Evolutionary conservation across 2,329 filamentous ascomycete genomes (phyloP), one percentile per base, ranked within the genome.

Genomic region (Neofusicoccum ribis): DNA sequence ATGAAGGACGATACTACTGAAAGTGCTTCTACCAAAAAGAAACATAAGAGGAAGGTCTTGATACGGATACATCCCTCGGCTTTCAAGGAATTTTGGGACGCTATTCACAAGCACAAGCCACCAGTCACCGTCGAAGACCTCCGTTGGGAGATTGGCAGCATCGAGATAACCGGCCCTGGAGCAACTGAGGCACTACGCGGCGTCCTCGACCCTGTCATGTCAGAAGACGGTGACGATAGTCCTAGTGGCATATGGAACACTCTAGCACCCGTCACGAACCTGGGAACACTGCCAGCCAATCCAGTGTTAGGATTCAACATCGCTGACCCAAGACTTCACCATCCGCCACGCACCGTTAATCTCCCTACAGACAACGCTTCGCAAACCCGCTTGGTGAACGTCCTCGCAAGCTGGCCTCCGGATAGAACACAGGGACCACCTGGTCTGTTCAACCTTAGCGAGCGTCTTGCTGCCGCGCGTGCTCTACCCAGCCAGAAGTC

Each of bases 41-140:
- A 77, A 65, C 66, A 72, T 23, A 84, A 80, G 70, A 81, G 83
- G 59, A 84, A 83, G 67, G 74, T 91, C 0, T 87, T 94, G 64
- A 77, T 97, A 60, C 85, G 93, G 63, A 80, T 94, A 1, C 94
- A 98, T 74, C 95, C 95, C 2, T 89, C 93, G 20, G 89, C 90
- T 6, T 94, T 92, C 71, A 78, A 88, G 1, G 85, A 91, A 69
- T 76, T 89, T 0, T 93, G 91, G 81, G 81, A 87, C 23, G 84
- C 89, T 66, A 75, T 92, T 2, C 71, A 88, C 15, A 80, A 81
- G 2, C 76, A 88, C 1, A 81, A 82, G 17, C 89, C 89, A 1
- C 80, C 81, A 4, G 81, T 91, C 6, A 85, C 84, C 36, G 80
- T 91, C 7, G 88, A 91, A 70, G 90, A 92, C 70, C 74, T 91